Evolutionary conservation across 768 basidiomycete genomes (phyloP).

Genomic region (Termitomyces titanicus): DNA sequence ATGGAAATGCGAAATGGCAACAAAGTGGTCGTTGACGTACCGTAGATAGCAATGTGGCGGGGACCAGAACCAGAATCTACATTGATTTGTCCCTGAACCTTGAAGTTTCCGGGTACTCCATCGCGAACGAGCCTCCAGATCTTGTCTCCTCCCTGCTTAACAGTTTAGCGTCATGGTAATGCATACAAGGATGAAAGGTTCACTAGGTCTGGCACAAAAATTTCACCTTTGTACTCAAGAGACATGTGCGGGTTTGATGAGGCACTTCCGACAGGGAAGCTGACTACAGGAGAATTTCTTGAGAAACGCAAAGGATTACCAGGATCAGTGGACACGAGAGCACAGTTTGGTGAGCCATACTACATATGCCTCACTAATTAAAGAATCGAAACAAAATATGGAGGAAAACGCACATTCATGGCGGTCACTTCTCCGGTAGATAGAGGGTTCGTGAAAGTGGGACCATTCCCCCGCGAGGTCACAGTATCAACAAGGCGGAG

Average conservation of each 20-base stretch:
- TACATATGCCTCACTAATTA: conserved; percentile 2
- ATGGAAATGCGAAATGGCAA: neutral
- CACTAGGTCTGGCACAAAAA: conserved; percentile 67
- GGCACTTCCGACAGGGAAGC: conserved; percentile 43
- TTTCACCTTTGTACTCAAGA: conserved; percentile 48
- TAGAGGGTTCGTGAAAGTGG: conserved; percentile 47
- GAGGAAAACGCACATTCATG: conserved; percentile 41
- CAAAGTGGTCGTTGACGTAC: conserved; percentile 17
- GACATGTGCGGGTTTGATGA: conserved; percentile 68
- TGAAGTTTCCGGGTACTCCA: conserved; percentile 39
- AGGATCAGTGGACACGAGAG: conserved; percentile 34
- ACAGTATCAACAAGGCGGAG: conserved; percentile 40
- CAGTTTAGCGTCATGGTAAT: neutral
- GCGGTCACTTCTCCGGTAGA: conserved; percentile 53
- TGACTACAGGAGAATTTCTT: conserved; percentile 34
- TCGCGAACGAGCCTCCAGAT: conserved; percentile 60
- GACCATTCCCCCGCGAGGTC: conserved; percentile 43
- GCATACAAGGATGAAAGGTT: conserved; percentile 13
- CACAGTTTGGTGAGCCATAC: conserved; percentile 35
- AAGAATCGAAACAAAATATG: no score
- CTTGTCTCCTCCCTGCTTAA: conserved; percentile 55
- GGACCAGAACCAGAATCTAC: conserved; percentile 67
- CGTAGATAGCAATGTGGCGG: conserved; percentile 39
- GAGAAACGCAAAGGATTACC: conserved; percentile 33
- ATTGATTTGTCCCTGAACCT: conserved; percentile 57